Conservation (phyloP, 169 alveolate genomes). For the Plasmodium gaboni region DNA sequence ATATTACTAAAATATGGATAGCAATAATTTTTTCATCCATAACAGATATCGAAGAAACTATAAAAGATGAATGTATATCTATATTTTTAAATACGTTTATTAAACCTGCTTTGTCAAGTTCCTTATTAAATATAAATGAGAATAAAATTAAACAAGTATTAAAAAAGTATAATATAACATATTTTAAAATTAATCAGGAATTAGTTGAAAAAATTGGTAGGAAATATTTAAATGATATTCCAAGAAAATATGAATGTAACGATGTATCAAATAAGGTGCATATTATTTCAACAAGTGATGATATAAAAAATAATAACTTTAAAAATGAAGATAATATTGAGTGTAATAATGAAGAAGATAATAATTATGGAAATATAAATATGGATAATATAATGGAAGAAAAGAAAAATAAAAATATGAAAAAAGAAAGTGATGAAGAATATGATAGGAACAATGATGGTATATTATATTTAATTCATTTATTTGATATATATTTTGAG, state of each 20-base stretch:
- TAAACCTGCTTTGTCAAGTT: constrained; percentile 33
- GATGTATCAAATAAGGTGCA: neutral
- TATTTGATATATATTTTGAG: constrained; percentile 27
- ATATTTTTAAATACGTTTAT: constrained; percentile 56
- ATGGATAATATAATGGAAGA: neutral
- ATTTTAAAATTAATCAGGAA: constrained; percentile 12
- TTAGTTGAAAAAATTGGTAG: neutral
- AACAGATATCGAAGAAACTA: constrained; percentile 63
- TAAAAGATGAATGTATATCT: constrained; percentile 55
- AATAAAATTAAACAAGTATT: constrained; percentile 35
- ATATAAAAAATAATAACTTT: neutral
- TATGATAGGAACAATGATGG: constrained; percentile 58
- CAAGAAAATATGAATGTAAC: neutral
- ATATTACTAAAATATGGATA: constrained; percentile 57
- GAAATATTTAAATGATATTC: neutral
- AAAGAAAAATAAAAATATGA: neutral
- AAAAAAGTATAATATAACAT: constrained; percentile 21
- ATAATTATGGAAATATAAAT: neutral
- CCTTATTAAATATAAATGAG: constrained; percentile 42
- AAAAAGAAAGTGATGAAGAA: constrained; percentile 14
- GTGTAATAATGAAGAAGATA: neutral
- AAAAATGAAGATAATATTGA: neutral
- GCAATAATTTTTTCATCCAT: constrained; percentile 36
- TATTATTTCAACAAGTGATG: neutral
- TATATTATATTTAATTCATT: constrained; percentile 20